A percentile compares a stretch with the other conserved stretches of the same genome.
These are phyloP conservation scores for Sporobolus alterniflorus DNA, from an alignment of 202 grass and related monocot genomes.

Conservation along the genomic window DNA sequence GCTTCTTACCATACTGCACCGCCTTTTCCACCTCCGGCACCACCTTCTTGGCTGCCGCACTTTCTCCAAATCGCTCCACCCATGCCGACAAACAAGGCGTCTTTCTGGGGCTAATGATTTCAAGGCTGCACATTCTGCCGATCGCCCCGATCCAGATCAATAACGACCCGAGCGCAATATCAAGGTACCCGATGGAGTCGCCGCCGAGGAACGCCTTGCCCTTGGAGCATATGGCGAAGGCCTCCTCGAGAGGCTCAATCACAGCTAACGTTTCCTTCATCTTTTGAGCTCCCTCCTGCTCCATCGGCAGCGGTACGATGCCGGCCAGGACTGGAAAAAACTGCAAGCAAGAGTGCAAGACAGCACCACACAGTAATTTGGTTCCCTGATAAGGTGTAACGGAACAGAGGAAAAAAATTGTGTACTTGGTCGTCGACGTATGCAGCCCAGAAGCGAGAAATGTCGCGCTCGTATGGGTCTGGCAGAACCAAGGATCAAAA, in stretches of 20 bases:
- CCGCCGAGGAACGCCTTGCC: conserved; percentile 48
- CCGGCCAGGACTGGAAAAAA: not conserved
- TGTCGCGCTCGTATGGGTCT: conserved; percentile 42
- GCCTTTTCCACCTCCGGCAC: conserved; percentile 38
- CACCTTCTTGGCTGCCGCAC: not conserved
- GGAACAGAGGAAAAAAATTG: not conserved
- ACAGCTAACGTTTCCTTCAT: not conserved
- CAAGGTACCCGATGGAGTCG: conserved; percentile 41
- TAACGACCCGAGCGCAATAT: conserved; percentile 47
- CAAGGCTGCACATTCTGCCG: conserved; percentile 30
- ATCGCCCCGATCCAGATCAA: conserved; percentile 52
- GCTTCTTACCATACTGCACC: conserved; percentile 1
- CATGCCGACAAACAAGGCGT: conserved; percentile 33
- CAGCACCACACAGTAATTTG: not conserved
- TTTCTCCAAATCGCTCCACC: conserved; percentile 37
- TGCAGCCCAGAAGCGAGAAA: conserved; percentile 59
- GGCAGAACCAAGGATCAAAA: no score
- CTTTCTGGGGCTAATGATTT: conserved; percentile 36
- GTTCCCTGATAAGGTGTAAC: not conserved
- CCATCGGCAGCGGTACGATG: not conserved
- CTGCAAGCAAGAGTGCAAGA: conserved; percentile 1
- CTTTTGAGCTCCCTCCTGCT: conserved; percentile 8
- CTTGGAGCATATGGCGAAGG: conserved; percentile 2
- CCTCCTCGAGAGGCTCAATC: conserved; percentile 38
- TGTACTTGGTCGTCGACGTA: conserved; percentile 60